Evolutionary conservation across 2,329 filamentous ascomycete genomes (phyloP).

Genomic region (Aspergillus ibericus): DNA sequence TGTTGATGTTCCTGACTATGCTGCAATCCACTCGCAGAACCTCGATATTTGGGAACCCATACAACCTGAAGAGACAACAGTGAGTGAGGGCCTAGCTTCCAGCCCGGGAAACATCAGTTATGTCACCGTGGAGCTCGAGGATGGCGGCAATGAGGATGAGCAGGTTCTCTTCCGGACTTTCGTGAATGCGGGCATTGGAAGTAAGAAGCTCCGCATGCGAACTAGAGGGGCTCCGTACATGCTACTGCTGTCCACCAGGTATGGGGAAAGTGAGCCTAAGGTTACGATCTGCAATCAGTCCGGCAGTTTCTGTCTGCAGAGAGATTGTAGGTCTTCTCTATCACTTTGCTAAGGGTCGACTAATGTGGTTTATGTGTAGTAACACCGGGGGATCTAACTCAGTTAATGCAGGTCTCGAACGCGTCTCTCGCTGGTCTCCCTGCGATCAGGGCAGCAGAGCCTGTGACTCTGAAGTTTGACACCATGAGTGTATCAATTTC

Average conservation of each 20-base stretch:
- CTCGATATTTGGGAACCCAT: slow-evolving; percentile 32
- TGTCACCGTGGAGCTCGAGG: slow-evolving; percentile 32
- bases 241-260: slow-evolving; percentile 29
- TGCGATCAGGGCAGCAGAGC: slow-evolving; percentile 22
- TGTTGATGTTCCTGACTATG: slow-evolving; percentile 27
- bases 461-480: slow-evolving; percentile 28
- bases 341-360: not conserved
- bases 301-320: slow-evolving; percentile 30
- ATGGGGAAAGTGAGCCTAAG: slow-evolving; percentile 35
- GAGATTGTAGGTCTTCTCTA: slow-evolving; percentile 27
- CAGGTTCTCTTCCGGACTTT: slow-evolving; percentile 31
- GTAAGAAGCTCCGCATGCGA: slow-evolving; percentile 32
- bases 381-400: slow-evolving; percentile 21
- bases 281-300: slow-evolving; percentile 35
- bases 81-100: slow-evolving; percentile 14
- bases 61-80: slow-evolving; percentile 29
- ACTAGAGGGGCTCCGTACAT: slow-evolving; percentile 35
- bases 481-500: slow-evolving; percentile 26
- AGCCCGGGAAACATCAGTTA: slow-evolving; percentile 28
- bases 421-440: slow-evolving; percentile 17
- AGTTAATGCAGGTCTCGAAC: slow-evolving; percentile 22
- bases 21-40: slow-evolving; percentile 24
- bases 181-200: slow-evolving; percentile 34
- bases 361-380: slow-evolving; percentile 14
- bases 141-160: slow-evolving; percentile 33